These are phyloP conservation scores for Eucalyptus marginata DNA, from an alignment of 345 rosid species.

Conservation along the genomic window DNA sequence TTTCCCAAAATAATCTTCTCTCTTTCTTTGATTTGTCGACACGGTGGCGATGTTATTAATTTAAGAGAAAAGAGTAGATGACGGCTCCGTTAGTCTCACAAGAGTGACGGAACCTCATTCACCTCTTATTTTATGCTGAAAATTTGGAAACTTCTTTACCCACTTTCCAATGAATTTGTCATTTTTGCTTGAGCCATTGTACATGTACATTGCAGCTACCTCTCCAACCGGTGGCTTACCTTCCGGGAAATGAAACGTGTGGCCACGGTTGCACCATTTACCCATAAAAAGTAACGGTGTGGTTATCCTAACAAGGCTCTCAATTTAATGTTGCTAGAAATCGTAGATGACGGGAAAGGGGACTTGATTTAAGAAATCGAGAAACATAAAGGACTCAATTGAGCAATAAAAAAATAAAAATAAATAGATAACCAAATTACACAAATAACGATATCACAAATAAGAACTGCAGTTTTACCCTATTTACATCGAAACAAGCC, in stretches of 20 bases:
- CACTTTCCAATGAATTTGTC: background rate
- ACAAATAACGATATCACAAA: background rate
- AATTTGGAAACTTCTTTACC: background rate
- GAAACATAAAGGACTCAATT: background rate
- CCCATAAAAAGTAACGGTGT: background rate
- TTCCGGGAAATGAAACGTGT: background rate
- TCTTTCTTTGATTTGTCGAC: background rate
- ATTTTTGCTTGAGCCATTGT: background rate
- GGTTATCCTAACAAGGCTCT: background rate
- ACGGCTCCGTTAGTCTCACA: background rate
- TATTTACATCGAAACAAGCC: background rate
- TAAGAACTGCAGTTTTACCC: background rate
- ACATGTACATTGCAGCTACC: background rate
- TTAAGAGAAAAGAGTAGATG: background rate
- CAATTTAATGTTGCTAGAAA: background rate
- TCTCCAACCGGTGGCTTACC: background rate
- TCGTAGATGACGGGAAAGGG: background rate
- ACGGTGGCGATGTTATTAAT: background rate
- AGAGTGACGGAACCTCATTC: background rate
- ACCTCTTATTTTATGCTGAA: background rate
- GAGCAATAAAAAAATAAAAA: background rate
- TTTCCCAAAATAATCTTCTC: background rate
- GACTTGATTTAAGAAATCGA: background rate
- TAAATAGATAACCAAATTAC: background rate
- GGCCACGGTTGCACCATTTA: background rate